A percentile compares a stretch with the other conserved stretches of the same genome.
phyloP scores from a whole-genome alignment of 768 basidiomycete genomes.

The Lepiota brunneoincarnata region DNA sequence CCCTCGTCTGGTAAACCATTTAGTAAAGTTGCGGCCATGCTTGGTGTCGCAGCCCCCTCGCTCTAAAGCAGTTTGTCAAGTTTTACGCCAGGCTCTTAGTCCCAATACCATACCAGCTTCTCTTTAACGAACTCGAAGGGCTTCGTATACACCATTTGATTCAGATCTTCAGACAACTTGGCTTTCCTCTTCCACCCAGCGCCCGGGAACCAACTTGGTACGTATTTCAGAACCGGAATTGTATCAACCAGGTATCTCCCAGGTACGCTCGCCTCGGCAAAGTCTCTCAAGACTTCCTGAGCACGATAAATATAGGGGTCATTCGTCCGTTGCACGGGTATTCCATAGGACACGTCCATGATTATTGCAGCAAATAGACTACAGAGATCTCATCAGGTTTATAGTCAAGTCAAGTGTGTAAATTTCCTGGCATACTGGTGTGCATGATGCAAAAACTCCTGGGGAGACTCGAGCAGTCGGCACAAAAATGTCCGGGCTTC shows the following conservation, averaged over 20 bases:
- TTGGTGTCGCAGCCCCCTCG: background rate
- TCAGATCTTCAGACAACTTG: conserved; percentile 25
- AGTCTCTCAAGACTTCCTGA: conserved; percentile 21
- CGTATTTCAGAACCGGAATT: conserved; percentile 22
- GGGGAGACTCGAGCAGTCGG: conserved; percentile 18
- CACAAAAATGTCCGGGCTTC: conserved; percentile 20
- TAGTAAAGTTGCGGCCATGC: conserved; percentile 5
- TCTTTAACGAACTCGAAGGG: conserved; percentile 35
- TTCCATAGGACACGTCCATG: conserved; percentile 12
- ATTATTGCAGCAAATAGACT: conserved; percentile 6
- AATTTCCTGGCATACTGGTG: conserved; percentile 20
- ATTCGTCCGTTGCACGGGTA: background rate
- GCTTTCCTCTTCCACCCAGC: conserved; percentile 41
- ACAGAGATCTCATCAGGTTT: background rate
- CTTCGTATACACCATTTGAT: conserved; percentile 32
- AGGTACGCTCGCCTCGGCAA: conserved; percentile 20
- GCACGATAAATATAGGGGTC: conserved; percentile 21
- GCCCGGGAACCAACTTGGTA: conserved; percentile 42
- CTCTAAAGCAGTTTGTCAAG: background rate
- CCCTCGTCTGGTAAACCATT: background rate
- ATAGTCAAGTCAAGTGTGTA: background rate
- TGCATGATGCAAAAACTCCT: conserved; percentile 23
- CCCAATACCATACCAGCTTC: conserved; percentile 26
- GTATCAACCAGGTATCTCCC: conserved; percentile 28
- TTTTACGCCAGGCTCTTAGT: background rate